These are phyloP conservation scores for Geotrichum bryndzae DNA, from an alignment of 1,139 yeast species.

Conservation along the genomic window DNA sequence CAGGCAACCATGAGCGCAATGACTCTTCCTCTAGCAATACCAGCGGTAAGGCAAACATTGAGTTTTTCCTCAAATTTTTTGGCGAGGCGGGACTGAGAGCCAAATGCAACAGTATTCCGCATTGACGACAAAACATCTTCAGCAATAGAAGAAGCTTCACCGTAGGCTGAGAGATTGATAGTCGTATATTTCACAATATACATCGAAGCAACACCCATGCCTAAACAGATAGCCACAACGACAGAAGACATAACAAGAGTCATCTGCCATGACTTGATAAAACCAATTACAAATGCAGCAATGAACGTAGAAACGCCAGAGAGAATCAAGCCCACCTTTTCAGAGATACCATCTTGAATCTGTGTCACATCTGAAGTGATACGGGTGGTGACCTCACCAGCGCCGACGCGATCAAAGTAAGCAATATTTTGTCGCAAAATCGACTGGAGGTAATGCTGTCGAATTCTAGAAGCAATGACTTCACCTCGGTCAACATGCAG, in stretches of 20 bases:
- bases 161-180: conserved; percentile 31
- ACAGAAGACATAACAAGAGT: conserved; percentile 37
- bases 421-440: conserved; percentile 41
- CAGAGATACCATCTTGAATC: conserved; percentile 43
- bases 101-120: conserved; percentile 42
- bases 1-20: conserved; percentile 24
- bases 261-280: conserved; percentile 38
- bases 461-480: conserved; percentile 38
- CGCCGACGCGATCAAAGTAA: conserved; percentile 41
- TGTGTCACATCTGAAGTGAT: conserved; percentile 40
- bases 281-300: conserved; percentile 39
- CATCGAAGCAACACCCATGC: conserved; percentile 30
- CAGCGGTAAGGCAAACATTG: conserved; percentile 14
- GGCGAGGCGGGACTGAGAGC: conserved; percentile 38
- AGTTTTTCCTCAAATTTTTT: conserved; percentile 31
- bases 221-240: conserved; percentile 32
- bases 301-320: conserved; percentile 38
- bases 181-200: conserved; percentile 35
- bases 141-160: conserved; percentile 39
- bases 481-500: conserved; percentile 40
- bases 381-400: conserved; percentile 42
- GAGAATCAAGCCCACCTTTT: conserved; percentile 39
- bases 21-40: conserved; percentile 23
- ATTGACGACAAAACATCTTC: conserved; percentile 42
- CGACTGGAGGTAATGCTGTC: conserved; percentile 37